Evolutionary conservation across 441 rosid genomes (phyloP).

Genomic region (Theobroma grandiflorum): DNA sequence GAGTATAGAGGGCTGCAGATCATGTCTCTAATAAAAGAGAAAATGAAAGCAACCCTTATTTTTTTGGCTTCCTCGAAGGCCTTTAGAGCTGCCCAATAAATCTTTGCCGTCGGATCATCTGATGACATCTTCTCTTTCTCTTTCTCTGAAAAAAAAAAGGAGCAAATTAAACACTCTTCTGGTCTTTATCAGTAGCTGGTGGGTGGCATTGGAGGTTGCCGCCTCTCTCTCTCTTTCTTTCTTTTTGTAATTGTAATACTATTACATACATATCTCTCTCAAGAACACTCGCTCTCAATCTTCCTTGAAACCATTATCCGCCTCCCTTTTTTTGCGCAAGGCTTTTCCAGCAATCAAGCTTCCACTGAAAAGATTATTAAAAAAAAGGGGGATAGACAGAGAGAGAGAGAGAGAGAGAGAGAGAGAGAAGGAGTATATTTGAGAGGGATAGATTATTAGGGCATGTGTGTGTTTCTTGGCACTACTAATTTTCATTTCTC

Average conservation of each 20-base stretch:
- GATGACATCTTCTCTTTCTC: background rate
- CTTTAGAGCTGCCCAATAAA: conserved; percentile 21
- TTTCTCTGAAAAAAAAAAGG: background rate
- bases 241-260: background rate
- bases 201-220: conserved; percentile 53
- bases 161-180: conserved; percentile 14
- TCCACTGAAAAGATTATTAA: conserved; percentile 24
- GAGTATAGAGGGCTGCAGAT: background rate
- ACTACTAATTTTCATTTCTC: conserved; percentile 33
- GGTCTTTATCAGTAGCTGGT: conserved; percentile 89
- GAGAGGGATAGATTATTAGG: conserved; percentile 55
- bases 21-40: background rate
- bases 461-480: conserved; percentile 54
- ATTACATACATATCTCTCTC: conserved; percentile 15
- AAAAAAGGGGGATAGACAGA: conserved; percentile 23
- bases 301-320: conserved; percentile 46
- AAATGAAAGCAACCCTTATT: background rate
- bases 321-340: conserved; percentile 53
- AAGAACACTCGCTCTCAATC: conserved; percentile 36
- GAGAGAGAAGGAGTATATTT: conserved; percentile 24
- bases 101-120: conserved; percentile 41
- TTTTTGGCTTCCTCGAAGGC: background rate
- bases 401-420: conserved; percentile 16
- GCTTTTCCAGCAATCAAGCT: conserved; percentile 83
- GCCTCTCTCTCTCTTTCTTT: conserved; percentile 24